Percentiles rank a stretch among this genome's conserved stretches.
Evolutionary conservation across 108 stramenopile species (phyloP).

Genomic region (Conticribra guillardii): DNA sequence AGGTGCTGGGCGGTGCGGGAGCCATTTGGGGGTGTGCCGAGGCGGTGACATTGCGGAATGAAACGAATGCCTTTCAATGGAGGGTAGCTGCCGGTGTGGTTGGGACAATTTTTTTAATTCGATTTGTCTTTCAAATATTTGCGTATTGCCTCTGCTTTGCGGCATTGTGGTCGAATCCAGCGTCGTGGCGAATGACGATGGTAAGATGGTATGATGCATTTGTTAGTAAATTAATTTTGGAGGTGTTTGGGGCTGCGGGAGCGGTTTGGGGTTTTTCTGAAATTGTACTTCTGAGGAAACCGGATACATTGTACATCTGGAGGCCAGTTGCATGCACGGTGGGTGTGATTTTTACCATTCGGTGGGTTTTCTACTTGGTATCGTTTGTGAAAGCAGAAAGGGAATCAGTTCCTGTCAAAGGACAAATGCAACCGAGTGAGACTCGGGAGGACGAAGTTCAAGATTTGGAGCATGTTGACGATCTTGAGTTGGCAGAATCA

Average conservation of each 20-base stretch:
- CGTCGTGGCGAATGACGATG: slow-evolving; percentile 3
- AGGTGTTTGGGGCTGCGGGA: slow-evolving; percentile 42
- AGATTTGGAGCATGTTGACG: not conserved
- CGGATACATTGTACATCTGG: slow-evolving; percentile 26
- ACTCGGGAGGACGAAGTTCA: not conserved
- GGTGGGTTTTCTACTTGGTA: slow-evolving; percentile 24
- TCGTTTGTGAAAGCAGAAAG: slow-evolving; percentile 4
- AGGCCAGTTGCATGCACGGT: slow-evolving; percentile 17
- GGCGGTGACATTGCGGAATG: slow-evolving; percentile 10
- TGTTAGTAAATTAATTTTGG: slow-evolving; percentile 29
- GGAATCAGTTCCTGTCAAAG: not conserved
- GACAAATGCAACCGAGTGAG: not conserved
- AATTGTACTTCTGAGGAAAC: slow-evolving; percentile 24
- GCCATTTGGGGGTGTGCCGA: slow-evolving; percentile 51
- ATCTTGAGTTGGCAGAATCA: not conserved
- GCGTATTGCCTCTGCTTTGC: slow-evolving; percentile 6
- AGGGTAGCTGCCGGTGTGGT: slow-evolving; percentile 6
- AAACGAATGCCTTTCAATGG: slow-evolving; percentile 4
- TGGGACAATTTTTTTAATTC: slow-evolving; percentile 21
- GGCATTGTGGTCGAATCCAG: slow-evolving; percentile 6
- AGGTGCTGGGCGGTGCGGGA: slow-evolving; percentile 48
- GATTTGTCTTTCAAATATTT: slow-evolving; percentile 21
- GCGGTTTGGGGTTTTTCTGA: slow-evolving; percentile 43
- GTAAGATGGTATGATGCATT: slow-evolving; percentile 22
- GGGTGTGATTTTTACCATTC: slow-evolving; percentile 24